These are phyloP conservation scores for Pulveroboletus sp. DNA, from an alignment of 768 basidiomycete species.

Conservation along the genomic window DNA sequence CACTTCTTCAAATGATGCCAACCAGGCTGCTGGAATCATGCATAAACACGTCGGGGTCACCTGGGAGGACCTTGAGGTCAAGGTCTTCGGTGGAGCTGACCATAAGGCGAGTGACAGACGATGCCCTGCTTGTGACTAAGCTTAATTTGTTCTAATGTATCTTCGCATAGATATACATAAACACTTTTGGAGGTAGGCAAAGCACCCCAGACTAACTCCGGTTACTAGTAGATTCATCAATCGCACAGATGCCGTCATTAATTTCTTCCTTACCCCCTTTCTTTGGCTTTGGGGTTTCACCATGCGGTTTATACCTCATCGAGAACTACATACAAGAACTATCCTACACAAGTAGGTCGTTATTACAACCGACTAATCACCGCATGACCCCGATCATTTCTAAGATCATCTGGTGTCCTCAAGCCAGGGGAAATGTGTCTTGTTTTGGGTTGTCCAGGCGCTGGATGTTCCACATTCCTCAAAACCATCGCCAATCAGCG, in stretches of 20 bases:
- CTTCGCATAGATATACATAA: conserved; percentile 43
- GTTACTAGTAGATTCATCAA: background rate
- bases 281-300: conserved; percentile 45
- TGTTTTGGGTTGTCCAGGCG: conserved; percentile 76
- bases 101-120: conserved; percentile 46
- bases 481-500: conserved; percentile 79
- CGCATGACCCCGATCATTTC: background rate
- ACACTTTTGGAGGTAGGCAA: conserved; percentile 55
- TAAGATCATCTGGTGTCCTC: conserved; percentile 62
- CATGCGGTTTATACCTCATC: conserved; percentile 37
- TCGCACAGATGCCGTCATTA: conserved; percentile 44
- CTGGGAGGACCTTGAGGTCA: conserved; percentile 67
- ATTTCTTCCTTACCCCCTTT: conserved; percentile 52
- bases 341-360: conserved; percentile 55
- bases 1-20: conserved; percentile 60
- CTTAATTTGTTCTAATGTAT: background rate
- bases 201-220: background rate
- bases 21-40: conserved; percentile 60
- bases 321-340: conserved; percentile 40
- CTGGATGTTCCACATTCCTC: conserved; percentile 85
- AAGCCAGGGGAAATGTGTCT: conserved; percentile 86
- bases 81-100: conserved; percentile 51
- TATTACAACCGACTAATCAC: background rate
- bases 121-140: no score
- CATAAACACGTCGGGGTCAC: conserved; percentile 74